Percentiles rank a stretch among this genome's conserved stretches.
Conservation (phyloP, 169 alveolate genomes). For the Cyclospora cayetanensis region DNA sequence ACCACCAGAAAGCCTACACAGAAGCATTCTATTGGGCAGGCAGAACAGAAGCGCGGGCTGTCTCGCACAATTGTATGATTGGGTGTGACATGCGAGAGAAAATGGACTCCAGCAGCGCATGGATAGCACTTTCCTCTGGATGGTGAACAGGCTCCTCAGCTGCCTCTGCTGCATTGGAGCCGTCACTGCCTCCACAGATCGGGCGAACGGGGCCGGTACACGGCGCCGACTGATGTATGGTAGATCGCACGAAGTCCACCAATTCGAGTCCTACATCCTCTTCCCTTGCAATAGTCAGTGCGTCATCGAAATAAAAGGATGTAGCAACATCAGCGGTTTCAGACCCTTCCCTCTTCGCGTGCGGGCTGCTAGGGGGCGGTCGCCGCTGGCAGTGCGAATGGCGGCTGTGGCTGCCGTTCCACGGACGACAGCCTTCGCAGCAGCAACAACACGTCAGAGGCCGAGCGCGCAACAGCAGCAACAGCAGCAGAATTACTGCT, state of each 20-base stretch:
- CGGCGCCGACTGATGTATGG: constrained; percentile 59
- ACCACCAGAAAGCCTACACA: background rate
- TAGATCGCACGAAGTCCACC: constrained; percentile 62
- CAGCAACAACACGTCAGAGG: constrained; percentile 66
- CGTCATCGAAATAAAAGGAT: constrained; percentile 58
- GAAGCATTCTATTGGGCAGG: background rate
- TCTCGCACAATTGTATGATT: constrained; percentile 23
- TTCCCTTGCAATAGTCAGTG: constrained; percentile 51
- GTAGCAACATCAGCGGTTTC: constrained; percentile 49
- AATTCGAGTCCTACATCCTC: constrained; percentile 49
- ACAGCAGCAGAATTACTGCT: constrained; percentile 32
- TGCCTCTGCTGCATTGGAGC: constrained; percentile 11
- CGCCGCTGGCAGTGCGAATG: constrained; percentile 57
- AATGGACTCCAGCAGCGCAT: constrained; percentile 56
- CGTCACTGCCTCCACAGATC: background rate
- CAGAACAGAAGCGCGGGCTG: constrained; percentile 3
- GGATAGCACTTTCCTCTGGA: constrained; percentile 44
- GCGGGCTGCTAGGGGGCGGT: background rate
- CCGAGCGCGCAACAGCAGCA: constrained; percentile 59
- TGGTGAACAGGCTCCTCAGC: constrained; percentile 45
- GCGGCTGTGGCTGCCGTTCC: constrained; percentile 53
- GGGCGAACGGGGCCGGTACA: constrained; percentile 24
- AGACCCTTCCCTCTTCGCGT: constrained; percentile 22
- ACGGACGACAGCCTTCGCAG: constrained; percentile 65
- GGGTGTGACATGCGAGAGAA: constrained; percentile 62